Base-by-base conservation (phyloP, 2,329 filamentous ascomycete genomes). In the Passalora sequoiae region DNA sequence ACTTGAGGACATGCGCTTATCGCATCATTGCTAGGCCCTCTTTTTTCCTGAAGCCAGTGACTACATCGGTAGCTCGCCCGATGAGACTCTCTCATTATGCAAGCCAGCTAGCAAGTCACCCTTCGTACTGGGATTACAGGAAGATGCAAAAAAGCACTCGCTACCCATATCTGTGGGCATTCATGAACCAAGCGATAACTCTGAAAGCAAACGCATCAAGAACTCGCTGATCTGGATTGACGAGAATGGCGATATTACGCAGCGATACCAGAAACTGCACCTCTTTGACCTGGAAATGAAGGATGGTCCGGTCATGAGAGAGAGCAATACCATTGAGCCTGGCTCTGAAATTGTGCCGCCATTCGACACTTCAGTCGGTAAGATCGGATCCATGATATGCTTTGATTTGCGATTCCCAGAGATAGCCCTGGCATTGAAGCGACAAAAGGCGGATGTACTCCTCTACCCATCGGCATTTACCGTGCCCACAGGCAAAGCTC, bases 31-130 rank as follows among this genome's bases (percentile, higher is more conserved):
- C 28, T 42, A 86, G 78, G 80, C 85, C 13, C 77, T 96, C 38
- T 96, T 97, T 69, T 82, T 96, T 40, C 91, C 91, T 9, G 91
- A 96, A 74, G 91, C 91, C 17, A 80, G 80, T 44, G 89, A 95
- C 69, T 96, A 95, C 71, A 89, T 96, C 57, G 84, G 80, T 15
- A 72, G 76, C 1, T 81, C 80, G 1, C 72, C 82, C 2, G 65
- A 77, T 8, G 81, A 89, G 57, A 84, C 83, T 0, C 67, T 89
- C 6, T 73, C 78, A 4, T 80, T 96, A 7, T 88, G 80, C 51
- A 77, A 76, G 45, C 75, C 88, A 2, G 76, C 83, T 28, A 63
- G 74, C 2, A 69, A 73, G 16, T 87, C 81, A 9, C 75, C 78
- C 20, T 96, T 96, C 63, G 83, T 96, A 9, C 69, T 74, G 0